Evolutionary conservation across 371 early-diverging fungal species (phyloP).

Genomic region (Thermomucor indicae-seudaticae): DNA sequence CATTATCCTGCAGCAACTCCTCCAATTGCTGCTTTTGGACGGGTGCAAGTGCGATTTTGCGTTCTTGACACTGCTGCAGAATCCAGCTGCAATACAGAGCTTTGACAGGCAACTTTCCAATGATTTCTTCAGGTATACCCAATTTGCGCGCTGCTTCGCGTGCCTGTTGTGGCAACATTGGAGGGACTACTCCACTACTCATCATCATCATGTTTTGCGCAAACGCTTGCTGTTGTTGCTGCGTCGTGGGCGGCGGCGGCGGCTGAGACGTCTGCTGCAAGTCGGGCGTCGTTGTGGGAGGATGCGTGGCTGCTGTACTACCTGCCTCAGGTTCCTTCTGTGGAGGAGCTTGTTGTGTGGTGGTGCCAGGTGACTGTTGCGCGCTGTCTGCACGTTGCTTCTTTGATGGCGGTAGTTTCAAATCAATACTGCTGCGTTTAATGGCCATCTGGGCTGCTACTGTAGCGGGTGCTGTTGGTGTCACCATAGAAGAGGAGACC

Average conservation of each 20-base stretch:
- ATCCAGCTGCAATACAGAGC: slow-evolving; percentile 32
- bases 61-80: slow-evolving; percentile 26
- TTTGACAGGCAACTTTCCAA: slow-evolving; percentile 21
- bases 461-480: slow-evolving; percentile 21
- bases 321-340: no score
- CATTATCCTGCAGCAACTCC: slow-evolving; percentile 2
- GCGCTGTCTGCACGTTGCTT: slow-evolving; percentile 22
- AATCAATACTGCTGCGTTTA: slow-evolving; percentile 39
- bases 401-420: slow-evolving; percentile 37
- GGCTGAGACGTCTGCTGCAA: neutral
- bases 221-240: no score
- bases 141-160: slow-evolving; percentile 28
- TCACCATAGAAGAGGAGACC: slow-evolving; percentile 8
- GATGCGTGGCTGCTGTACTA: no score
- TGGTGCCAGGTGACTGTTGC: slow-evolving; percentile 4
- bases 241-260: neutral
- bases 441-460: slow-evolving; percentile 13
- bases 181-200: no score
- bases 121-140: slow-evolving; percentile 32
- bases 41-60: slow-evolving; percentile 16
- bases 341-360: neutral
- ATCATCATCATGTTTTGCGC: no score
- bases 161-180: no score
- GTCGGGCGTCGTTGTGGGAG: neutral
- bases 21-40: slow-evolving; percentile 24